Conservation (phyloP, 805 yeast species). For the Wickerhamomyces pijperi region DNA sequence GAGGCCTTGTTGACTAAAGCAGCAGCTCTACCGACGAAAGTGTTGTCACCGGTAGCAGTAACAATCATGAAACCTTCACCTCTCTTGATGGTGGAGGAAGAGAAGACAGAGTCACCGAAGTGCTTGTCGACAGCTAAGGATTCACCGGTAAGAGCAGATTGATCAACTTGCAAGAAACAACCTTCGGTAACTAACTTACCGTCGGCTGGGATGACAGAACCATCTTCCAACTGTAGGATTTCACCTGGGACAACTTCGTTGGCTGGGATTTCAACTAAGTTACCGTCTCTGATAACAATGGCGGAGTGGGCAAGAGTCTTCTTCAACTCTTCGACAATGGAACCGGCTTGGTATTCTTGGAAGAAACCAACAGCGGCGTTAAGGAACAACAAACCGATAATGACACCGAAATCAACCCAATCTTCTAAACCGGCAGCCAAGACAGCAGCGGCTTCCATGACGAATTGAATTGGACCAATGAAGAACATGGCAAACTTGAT, state of each 20-base stretch:
- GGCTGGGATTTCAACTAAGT: slow-evolving; percentile 63
- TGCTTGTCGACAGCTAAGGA: slow-evolving; percentile 91
- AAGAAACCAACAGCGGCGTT: slow-evolving; percentile 93
- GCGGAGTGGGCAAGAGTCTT: slow-evolving; percentile 91
- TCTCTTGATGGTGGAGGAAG: slow-evolving; percentile 90
- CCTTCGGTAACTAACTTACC: slow-evolving; percentile 84
- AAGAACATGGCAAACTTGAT: slow-evolving; percentile 79
- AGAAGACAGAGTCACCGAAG: slow-evolving; percentile 77
- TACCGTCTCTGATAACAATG: slow-evolving; percentile 74
- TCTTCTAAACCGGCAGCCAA: slow-evolving; percentile 94
- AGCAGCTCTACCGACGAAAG: slow-evolving; percentile 96
- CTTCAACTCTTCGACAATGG: slow-evolving; percentile 92
- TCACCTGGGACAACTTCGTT: slow-evolving; percentile 93
- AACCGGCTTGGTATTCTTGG: slow-evolving; percentile 97
- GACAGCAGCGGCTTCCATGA: slow-evolving; percentile 94
- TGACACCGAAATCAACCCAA: slow-evolving; percentile 99
- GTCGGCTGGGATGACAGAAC: slow-evolving; percentile 87
- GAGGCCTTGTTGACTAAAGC: slow-evolving; percentile 91
- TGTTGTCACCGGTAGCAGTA: slow-evolving; percentile 90
- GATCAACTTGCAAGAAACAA: slow-evolving; percentile 83
- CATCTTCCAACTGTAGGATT: slow-evolving; percentile 84
- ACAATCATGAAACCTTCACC: slow-evolving; percentile 94
- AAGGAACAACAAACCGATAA: slow-evolving; percentile 73
- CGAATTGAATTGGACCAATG: slow-evolving; percentile 94
- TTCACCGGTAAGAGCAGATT: slow-evolving; percentile 96